Evolutionary conservation across 2,329 filamentous ascomycete genomes (phyloP).

Genomic region (Fusarium gaditjirri): DNA sequence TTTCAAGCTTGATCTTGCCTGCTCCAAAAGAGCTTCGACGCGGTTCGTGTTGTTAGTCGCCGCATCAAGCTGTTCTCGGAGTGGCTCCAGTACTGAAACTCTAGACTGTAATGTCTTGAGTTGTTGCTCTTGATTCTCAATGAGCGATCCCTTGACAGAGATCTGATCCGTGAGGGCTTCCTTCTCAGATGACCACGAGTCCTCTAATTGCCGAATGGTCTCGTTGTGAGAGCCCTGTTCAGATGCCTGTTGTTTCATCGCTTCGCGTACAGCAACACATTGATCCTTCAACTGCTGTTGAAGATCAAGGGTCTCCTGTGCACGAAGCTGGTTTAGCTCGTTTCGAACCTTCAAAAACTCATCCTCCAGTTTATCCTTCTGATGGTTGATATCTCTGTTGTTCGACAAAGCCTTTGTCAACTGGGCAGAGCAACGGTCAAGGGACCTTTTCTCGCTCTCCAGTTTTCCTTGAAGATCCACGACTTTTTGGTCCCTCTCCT

Average conservation of each 20-base stretch:
- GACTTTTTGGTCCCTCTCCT: background rate
- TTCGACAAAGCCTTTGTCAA: background rate
- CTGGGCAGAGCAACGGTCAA: background rate
- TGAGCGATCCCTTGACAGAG: background rate
- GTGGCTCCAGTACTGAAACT: background rate
- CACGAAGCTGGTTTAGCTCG: background rate
- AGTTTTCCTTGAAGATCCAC: background rate
- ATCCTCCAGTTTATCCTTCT: background rate
- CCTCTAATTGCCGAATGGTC: background rate
- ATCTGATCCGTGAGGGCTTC: background rate
- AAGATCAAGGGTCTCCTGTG: background rate
- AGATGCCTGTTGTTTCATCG: background rate
- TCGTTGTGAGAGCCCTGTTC: background rate
- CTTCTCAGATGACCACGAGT: background rate
- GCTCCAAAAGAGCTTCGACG: background rate
- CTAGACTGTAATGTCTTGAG: background rate
- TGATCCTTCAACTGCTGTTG: background rate
- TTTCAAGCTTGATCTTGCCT: background rate
- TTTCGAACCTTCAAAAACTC: background rate
- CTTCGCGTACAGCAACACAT: background rate
- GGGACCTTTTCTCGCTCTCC: background rate
- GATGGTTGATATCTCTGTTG: accelerated
- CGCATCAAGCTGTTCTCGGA: background rate
- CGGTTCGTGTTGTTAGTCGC: background rate
- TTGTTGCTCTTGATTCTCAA: background rate